Base-by-base conservation (phyloP, 1,284 basidiomycete species). In the Veloporphyrellus conicus region DNA sequence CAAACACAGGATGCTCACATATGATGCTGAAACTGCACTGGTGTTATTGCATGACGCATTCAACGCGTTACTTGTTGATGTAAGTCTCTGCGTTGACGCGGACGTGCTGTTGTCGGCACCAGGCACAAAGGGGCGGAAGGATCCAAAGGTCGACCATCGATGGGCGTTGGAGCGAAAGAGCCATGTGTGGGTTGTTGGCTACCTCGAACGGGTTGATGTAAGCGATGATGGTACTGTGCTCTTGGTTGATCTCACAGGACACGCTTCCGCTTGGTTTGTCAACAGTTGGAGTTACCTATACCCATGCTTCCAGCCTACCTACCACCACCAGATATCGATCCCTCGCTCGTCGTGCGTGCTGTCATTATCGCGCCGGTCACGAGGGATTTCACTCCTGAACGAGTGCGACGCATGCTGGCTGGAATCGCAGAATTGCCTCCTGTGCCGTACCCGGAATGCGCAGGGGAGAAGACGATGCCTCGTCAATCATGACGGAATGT, bases 101-200 rank as follows among this genome's bases (percentile, higher is more conserved):
- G 50, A 60, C 6, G 50, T 27, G 4, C n/a, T 58, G 5, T 43
- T 61, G 45, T 61, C 60, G 18, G 48, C 23, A 43, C 18, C 43
- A 15, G 8, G 38, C 41, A 42, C 37, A 19, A 45, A 22, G 27
- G 44, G 34, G 23, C 36, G 36, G 10, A 63, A 40, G 41, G 49
- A 50, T 16, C 46, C 34, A 1, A 49, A 43, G 12, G 15, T 67
- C 52, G 53, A 66, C 61, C 45, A 52, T 50, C 43, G 54, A 22
- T 84, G 82, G 82, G 67, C 73, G 29, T 63, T 69, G 43, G 79
- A 83, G 51, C 69, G 67, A n/a, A 69, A 77, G 53, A 64, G 69
- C 49, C 69, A 68, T 29, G 64, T 81, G 32, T 74, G 76, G 66
- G 73, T 72, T 16, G 61, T 83, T 42, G 82, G 82, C 20, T 71